Evolutionary conservation across 352 stramenopile species (phyloP), one percentile per base, ranked within the genome.

Genomic region (Peronospora farinosa): DNA sequence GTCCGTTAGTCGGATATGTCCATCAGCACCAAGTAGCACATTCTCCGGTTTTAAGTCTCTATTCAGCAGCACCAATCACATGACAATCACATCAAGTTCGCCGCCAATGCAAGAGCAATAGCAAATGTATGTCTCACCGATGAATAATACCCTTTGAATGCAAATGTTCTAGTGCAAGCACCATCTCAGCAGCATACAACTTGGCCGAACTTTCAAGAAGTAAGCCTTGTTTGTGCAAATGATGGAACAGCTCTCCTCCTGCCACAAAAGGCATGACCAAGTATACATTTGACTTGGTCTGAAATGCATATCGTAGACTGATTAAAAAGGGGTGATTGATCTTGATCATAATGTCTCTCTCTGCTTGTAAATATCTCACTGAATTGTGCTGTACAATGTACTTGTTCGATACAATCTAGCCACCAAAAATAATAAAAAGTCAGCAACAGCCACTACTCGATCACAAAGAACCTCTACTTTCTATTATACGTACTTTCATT

Each of bases 321-420:
- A 91, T 84, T 5, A 93, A 47, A 57, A 93, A 93, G 40, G 82
- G 82, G 42, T 93, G 82, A 48, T 78, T 78, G 52, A 93, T 86
- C 67, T 91, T 88, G 50, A 78, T 88, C 80, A 93, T 90, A 40
- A 91, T 91, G 54, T 91, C 78, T 35, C 82, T 69, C 60, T 93
- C 82, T 1, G 78, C 74, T 48, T 91, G 78, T 21, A 91, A 48
- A 47, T 89, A 88, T 47, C 69, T 61, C 39, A 91, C 62, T 28
- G 78, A 89, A 45, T 90, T 90, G 60, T 88, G 71, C 66, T 93
- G 83, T 51, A 90, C 76, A 33, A 93, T 75, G 63, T 86, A 88
- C 65, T 89, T 87, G 60, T 89, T 89, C 35, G 68, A 85, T 31
- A 92, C 77, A 57, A 92, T 88, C 74, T 87, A 43, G 5, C 10